Evolutionary conservation across 768 basidiomycete species (phyloP), one percentile per base, ranked within the genome.

Genomic region (Fomitopsis pulvina): DNA sequence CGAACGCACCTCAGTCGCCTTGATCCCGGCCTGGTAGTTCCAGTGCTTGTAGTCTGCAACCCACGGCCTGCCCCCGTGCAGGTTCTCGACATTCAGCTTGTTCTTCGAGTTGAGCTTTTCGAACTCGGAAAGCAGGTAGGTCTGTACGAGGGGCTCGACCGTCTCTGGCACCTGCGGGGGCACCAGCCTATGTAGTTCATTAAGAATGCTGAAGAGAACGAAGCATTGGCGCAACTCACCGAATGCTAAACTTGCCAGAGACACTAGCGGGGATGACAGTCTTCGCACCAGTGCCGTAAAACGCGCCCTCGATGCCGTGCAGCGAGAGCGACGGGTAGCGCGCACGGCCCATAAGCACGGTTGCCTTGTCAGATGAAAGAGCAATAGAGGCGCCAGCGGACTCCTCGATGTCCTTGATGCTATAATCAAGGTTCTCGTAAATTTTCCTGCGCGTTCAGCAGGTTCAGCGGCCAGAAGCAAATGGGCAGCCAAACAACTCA

Each of bases 281-380:
- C 79, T 92, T 92, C 18, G 77, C 80, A 2, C 90, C 91, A 0
- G 79, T 75, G 0, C 80, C 82, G 48, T 79, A 89, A 73, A 94
- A 96, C 1, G 93, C 95, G 43, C 94, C 93, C 67, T 96, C 90
- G 59, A 98, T 94, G 10, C 95, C 95, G 64, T 98, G 94, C 22
- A 98, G 69, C 2, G 91, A 93, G 53, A 98, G 76, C 51, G 85
- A 87, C 2, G 94, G 89, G 58, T 79, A 73, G 28, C 92, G 81
- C 94, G 97, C 97, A 57, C 92, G 82, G 32, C 88, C 91, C 93
- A 95, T 98, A 32, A 98, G 72, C 20, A 87, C 79, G 9, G 70
- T 65, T 26, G 82, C 82, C 65, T 92, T 94, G 65, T 93, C 84
- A 4, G 78, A 70, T 2, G 82, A 84, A 21, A 96, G 63, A 2